Evolutionary conservation across 2,329 filamentous ascomycete species (phyloP).

Genomic region (Elsinoe fawcettii): DNA sequence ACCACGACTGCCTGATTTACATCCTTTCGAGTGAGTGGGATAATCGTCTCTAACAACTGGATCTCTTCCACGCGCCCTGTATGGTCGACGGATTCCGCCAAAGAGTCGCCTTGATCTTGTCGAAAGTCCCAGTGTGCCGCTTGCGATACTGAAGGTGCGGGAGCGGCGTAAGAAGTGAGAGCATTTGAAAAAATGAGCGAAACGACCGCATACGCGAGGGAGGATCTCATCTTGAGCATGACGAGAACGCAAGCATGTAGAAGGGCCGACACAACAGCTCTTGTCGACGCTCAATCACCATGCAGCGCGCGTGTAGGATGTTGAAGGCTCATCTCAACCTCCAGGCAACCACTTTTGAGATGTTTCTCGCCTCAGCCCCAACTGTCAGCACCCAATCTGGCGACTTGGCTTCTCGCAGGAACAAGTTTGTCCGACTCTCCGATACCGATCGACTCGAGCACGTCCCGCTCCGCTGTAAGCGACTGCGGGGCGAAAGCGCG

Average conservation of each 20-base stretch:
- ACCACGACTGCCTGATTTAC: conserved; percentile 15
- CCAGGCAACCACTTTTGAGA: conserved; percentile 8
- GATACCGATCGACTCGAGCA: background rate
- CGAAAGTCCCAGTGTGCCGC: background rate
- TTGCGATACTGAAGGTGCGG: background rate
- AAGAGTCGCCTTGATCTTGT: background rate
- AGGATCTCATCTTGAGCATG: background rate
- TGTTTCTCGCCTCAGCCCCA: conserved; percentile 1
- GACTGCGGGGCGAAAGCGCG: background rate
- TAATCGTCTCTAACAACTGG: background rate
- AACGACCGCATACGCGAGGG: background rate
- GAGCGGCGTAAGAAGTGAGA: conserved; percentile 2
- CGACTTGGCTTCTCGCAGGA: background rate
- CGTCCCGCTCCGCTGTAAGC: background rate
- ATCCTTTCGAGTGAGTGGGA: background rate
- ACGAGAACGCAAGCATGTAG: background rate
- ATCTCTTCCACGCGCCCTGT: background rate
- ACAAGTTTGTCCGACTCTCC: conserved; percentile 2
- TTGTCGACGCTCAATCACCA: background rate
- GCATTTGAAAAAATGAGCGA: background rate
- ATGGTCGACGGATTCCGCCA: background rate
- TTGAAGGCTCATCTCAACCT: background rate
- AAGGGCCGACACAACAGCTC: background rate
- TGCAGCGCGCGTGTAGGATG: background rate
- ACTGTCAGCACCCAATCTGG: conserved; percentile 4